These are phyloP conservation scores for Lithocarpus polystachyus DNA, from an alignment of 306 rosid genomes.

Conservation along the genomic window DNA sequence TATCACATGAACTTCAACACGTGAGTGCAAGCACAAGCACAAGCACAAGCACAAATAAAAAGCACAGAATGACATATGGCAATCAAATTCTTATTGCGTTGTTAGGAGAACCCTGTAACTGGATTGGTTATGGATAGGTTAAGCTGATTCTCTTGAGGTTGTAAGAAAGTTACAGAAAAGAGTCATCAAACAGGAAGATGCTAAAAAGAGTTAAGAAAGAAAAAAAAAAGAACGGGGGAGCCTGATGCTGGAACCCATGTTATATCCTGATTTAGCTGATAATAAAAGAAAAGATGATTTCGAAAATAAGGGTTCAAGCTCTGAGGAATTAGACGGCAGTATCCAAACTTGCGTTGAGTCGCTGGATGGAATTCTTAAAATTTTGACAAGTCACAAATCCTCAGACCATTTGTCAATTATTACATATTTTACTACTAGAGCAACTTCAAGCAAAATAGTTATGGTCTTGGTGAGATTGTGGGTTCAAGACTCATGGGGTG, in stretches of 20 bases:
- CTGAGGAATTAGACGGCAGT: not conserved
- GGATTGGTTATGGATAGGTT: not conserved
- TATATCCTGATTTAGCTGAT: not conserved
- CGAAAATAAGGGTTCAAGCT: not conserved
- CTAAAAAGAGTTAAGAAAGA: not conserved
- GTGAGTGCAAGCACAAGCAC: not conserved
- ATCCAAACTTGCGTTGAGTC: not conserved
- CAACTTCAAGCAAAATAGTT: not conserved
- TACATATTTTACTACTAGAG: not conserved
- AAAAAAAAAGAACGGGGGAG: not conserved
- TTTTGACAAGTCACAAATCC: slow-evolving; percentile 4
- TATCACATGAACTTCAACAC: not conserved
- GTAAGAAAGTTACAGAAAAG: not conserved
- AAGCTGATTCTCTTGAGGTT: not conserved
- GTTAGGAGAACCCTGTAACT: not conserved
- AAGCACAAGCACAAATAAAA: not conserved
- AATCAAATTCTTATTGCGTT: not conserved
- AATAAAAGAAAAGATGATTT: not conserved
- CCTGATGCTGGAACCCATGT: not conserved
- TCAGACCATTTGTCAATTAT: slow-evolving; percentile 3
- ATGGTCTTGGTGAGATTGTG: too few species aligned
- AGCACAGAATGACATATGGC: not conserved
- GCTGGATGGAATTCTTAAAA: not conserved
- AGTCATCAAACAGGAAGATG: not conserved
- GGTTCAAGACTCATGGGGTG: too few species aligned